Base-by-base conservation (phyloP, 495 filamentous ascomycete species). In the Letharia columbiana region DNA sequence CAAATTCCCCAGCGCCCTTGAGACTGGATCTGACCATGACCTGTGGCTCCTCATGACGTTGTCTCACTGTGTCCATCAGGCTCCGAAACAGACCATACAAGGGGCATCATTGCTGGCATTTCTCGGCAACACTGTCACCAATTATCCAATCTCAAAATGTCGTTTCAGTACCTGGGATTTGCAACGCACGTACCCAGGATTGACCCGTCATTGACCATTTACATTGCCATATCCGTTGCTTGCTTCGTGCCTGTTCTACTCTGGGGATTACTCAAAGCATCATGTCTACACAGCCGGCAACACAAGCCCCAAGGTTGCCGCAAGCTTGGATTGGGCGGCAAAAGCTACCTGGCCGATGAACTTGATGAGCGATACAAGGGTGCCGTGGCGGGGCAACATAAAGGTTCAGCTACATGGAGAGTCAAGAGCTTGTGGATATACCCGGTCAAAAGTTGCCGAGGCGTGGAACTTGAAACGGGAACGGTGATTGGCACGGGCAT, bases 341-440 rank as follows among this genome's bases (percentile, higher is more conserved):
- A 78, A 61, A 76, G 72, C 50, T 68, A 74, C 67, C 67, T 77
- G 12, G 69, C 68, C 20, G 75, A 78, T 31, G 77, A 77, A 54
- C 73, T 77, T 60, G 71, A 76, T 44, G 49, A 64, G 15, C 28
- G n/a, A 1, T 71, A 74, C 49, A 41, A 59, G 17, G 60, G 33
- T 11, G 37, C 45, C 44, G 56, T 57, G 37, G 39, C 40, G 40
- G 44, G 68, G 13, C 49, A 66, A 20, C 39, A 35, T 33, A 52
- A 52, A 10, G 67, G 45, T 17, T 17, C 11, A 42, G 52, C 39
- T 41, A 57, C 42, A 63, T 88, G 82, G 82, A 81, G 73, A 31
- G 79, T 97, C 69, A 91, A 91, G 74, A 89, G 89, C 59, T 81
- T 96, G 49, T 92, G 88, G 78, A 87, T 91, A 50, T 96, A 92